Evolutionary conservation across 371 early-diverging fungal species (phyloP), one percentile per base, ranked within the genome.

Genomic region (Apophysomyces elegans): DNA sequence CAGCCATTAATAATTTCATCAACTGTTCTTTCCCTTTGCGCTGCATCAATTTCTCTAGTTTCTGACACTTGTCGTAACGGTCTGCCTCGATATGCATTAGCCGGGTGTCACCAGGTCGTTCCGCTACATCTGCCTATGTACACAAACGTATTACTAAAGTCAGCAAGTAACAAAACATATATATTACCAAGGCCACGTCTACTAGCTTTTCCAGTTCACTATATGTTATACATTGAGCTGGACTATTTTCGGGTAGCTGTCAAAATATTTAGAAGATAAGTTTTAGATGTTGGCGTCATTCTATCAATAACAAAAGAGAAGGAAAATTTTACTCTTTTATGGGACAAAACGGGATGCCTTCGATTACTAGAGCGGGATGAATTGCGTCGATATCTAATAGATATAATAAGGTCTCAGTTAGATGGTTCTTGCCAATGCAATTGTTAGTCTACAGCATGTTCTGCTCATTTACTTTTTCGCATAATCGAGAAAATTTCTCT

Each of bases 21-120:
- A 50, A 50, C 21, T 50, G 7, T 1, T 50, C 54, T 50, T 50
- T 50, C 21, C 54, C 54, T 50, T 50, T 50, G 21, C 54, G 54
- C 21, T 21, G n/a, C 21, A 50, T 50, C 21, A 50, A 21, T 21
- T 50, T 50, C 21, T 50, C 54, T 26, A 50, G 21, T 11, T 5
- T 50, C 11, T 18, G 21, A 21, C 21, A 50, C 21, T 50, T 50
- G 4, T 50, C 54, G 21, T 50, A 50, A 21, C 54, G 54, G 35
- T 1, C 54, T 50, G 54, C 54, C 9, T 21, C 54, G 7, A 50
- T 21, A 7, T 16, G 54, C 21, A 50, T 21, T 11, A 50, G 35
- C 21, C 21, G 16, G 8, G 21, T 21, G 21, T 50, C 32, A 16
- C 21, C 54, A 16, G 21, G 16, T 18, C 9, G 54, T 21, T 47